Evolutionary conservation across 148 eudicot species (phyloP), one percentile per base, ranked within the genome.

Genomic region (Talinum fruticosum): DNA sequence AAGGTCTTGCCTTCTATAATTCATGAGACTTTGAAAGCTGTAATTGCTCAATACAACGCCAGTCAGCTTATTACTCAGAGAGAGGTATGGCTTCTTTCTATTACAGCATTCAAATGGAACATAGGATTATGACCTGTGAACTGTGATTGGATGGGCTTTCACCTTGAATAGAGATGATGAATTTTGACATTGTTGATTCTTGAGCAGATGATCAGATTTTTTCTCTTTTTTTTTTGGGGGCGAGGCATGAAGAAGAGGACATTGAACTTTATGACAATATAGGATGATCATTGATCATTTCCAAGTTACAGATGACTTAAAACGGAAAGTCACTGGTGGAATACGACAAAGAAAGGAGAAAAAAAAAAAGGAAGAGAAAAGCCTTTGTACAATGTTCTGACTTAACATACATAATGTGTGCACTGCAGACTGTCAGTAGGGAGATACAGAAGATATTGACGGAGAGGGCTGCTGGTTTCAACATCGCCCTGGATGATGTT

Each of bases 1-100:
- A 92, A 91, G 81, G 96, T 95, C 41, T 78, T 95, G 80, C 98
- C 98, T 75, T 95, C 97, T 57, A 87, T 95, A 21, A 89, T 95
- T 79, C 94, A 95, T 75, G 98, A 95, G 82, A 92, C 97, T 70
- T 74, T 95, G 89, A 95, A 92, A 84, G 87, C 98, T 77, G 98
- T 92, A 67, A 94, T 95, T 83, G 98, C 98, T 33, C 98, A 91
- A 65, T 95, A 95, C 80, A 95, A 92, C 76, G 98, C 98, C n/a
- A 95, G 98, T 86, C 96, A 95, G 86, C 93, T 95, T 24, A 86
- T 95, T 37, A 92, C 98, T 79, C 98, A 95, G 85, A 85, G 98
- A 83, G 98, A 95, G 97, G 98, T 92, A 81, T 73, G 15, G 53
- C 74, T 36, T 10, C 34, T 71, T 35, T 54, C 41, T 47, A 2